A percentile compares a stretch with the other conserved stretches of the same genome.
Conservation (phyloP, 106 monocot genomes). For the Ottelia alismoides region DNA sequence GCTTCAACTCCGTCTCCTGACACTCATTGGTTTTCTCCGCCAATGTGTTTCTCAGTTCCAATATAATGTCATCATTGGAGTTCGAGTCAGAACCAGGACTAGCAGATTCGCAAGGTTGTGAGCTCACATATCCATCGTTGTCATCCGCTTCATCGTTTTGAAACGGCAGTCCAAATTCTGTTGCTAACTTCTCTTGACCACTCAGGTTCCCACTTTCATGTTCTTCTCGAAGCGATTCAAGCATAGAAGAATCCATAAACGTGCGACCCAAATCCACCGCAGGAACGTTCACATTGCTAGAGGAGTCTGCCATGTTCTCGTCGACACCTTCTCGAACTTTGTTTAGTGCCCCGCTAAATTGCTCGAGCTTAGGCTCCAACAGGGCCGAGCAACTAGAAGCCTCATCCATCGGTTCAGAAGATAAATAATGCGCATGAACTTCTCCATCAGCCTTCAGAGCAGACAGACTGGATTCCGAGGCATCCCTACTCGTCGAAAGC, state of each 20-base stretch:
- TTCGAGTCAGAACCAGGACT: slow-evolving; percentile 16
- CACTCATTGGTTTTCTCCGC: slow-evolving; percentile 52
- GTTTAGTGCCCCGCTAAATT: slow-evolving; percentile 8
- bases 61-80: slow-evolving; percentile 18
- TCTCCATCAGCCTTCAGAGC: slow-evolving; percentile 34
- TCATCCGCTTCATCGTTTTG: slow-evolving; percentile 12
- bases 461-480: slow-evolving; percentile 12
- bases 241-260: slow-evolving; percentile 68
- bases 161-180: slow-evolving; percentile 3
- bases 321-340: slow-evolving; percentile 73
- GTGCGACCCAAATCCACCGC: slow-evolving; percentile 21
- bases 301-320: slow-evolving; percentile 88
- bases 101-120: slow-evolving; percentile 19
- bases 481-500: not conserved
- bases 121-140: slow-evolving; percentile 7
- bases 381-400: slow-evolving; percentile 44
- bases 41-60: slow-evolving; percentile 40
- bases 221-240: slow-evolving; percentile 37
- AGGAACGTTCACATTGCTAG: slow-evolving; percentile 22
- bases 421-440: slow-evolving; percentile 24
- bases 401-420: slow-evolving; percentile 77
- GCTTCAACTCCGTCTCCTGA: slow-evolving; percentile 43
- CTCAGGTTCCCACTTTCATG: slow-evolving; percentile 24
- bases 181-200: slow-evolving; percentile 15
- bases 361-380: slow-evolving; percentile 28